These are phyloP conservation scores for Torulaspora indica DNA, from an alignment of 805 yeast species.

Conservation along the genomic window DNA sequence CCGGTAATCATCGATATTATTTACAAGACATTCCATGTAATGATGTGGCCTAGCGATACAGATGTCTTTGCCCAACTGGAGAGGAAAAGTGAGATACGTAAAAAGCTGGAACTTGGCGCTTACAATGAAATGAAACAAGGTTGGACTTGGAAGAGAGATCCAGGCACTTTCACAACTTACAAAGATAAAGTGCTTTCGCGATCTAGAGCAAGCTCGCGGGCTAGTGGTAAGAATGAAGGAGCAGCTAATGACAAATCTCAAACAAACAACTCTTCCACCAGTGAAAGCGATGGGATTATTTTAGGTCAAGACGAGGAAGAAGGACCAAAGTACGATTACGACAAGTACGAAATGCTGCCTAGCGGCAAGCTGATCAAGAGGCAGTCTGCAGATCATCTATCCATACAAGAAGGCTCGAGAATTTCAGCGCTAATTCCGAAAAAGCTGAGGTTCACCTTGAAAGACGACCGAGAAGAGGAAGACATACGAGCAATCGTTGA, in stretches of 20 bases:
- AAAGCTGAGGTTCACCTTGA: constrained; percentile 37
- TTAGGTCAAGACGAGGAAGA: constrained; percentile 3
- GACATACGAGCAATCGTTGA: constrained; percentile 55
- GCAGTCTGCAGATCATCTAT: constrained; percentile 20
- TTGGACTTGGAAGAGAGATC: constrained; percentile 62
- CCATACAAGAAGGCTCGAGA: constrained; percentile 12
- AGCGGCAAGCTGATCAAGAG: constrained; percentile 62
- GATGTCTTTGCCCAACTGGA: constrained; percentile 78
- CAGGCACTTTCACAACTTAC: constrained; percentile 32
- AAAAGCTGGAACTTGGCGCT: constrained; percentile 67
- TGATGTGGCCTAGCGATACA: constrained; percentile 64
- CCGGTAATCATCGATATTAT: constrained; percentile 66
- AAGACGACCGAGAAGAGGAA: constrained; percentile 27
- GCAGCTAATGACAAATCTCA: constrained; percentile 1
- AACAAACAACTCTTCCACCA: constrained; percentile 8
- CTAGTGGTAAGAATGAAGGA: constrained; percentile 15
- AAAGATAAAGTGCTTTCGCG: constrained; percentile 22
- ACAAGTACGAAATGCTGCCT: constrained; percentile 57
- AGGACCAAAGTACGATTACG: constrained; percentile 19
- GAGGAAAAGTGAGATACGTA: constrained; percentile 59
- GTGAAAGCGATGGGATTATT: constrained; percentile 6
- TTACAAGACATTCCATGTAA: constrained; percentile 50
- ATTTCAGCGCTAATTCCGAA: constrained; percentile 26
- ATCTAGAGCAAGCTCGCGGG: constrained; percentile 10
- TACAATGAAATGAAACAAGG: constrained; percentile 70